A percentile compares a stretch with the other conserved stretches of the same genome.
These are phyloP conservation scores for Neofusicoccum sp. DNA, from an alignment of 2,329 filamentous ascomycete genomes.

Conservation along the genomic window DNA sequence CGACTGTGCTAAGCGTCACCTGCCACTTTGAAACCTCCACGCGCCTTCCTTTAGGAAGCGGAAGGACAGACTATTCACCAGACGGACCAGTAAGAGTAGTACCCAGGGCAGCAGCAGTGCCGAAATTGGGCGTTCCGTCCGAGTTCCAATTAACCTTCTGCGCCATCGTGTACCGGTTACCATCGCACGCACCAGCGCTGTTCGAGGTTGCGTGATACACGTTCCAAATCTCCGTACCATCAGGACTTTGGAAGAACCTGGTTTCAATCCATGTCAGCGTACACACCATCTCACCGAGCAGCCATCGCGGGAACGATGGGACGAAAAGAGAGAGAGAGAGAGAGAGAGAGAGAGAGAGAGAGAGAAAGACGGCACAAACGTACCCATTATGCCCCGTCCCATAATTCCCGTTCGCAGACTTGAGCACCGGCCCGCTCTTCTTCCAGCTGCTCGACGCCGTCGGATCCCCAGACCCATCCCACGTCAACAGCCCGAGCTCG, in stretches of 20 bases:
- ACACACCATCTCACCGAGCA: too few species aligned
- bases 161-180: slow-evolving; percentile 57
- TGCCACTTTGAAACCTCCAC: too few species aligned
- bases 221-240: slow-evolving; percentile 58
- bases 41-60: too few species aligned
- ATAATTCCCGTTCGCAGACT: slow-evolving; percentile 59
- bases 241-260: slow-evolving; percentile 61
- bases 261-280: background rate
- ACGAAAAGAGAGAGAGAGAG: background rate
- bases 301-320: too few species aligned
- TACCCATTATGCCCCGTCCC: slow-evolving; percentile 59
- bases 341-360: background rate
- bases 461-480: slow-evolving; percentile 54
- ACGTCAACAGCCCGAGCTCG: slow-evolving; percentile 57
- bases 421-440: slow-evolving; percentile 57
- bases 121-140: slow-evolving; percentile 58
- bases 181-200: slow-evolving; percentile 54
- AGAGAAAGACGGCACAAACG: background rate
- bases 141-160: slow-evolving; percentile 54
- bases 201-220: slow-evolving; percentile 59
- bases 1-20: too few species aligned
- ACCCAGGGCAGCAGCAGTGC: slow-evolving; percentile 36
- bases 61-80: slow-evolving; percentile 31
- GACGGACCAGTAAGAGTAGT: slow-evolving; percentile 38
- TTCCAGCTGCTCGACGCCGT: slow-evolving; percentile 50